Evolutionary conservation across 2,329 filamentous ascomycete genomes (phyloP), one percentile per base, ranked within the genome.

Genomic region (Scopulariopsis brevicaulis): DNA sequence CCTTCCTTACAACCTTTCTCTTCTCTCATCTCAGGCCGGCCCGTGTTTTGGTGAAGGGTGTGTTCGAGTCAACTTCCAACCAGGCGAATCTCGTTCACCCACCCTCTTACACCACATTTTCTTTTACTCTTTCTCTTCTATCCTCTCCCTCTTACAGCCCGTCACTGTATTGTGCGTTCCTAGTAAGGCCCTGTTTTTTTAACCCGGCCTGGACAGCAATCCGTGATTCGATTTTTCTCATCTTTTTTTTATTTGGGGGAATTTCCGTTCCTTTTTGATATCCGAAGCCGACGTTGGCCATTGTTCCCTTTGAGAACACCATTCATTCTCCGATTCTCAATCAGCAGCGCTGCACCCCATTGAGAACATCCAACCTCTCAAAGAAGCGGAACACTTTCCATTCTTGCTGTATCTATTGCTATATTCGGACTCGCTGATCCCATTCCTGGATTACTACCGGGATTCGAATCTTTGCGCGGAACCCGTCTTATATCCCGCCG

Each of bases 251-350:
- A 3, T 55, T 22, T 22, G 32, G 25, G 32, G 55, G 40, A 4
- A 24, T 25, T 56, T 43, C 48, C 48, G 24, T 53, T 35, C 54
- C 40, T 55, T 51, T 34, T 60, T 37, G 35, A 32, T 59, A 53
- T 58, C 20, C 24, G 22, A 51, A 50, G 50, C 15, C 55, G 18
- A 48, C 24, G 14, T 50, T 34, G 25, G 25, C n/a, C n/a, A 48
- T 55, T 48, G 54, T 28, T 25, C 50, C 25, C 53, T 59, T 48
- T 54, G 48, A 46, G 15, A 46, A 46, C n/a, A 46, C 52, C 51
- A 54, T 59, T 58, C 57, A 53, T 32, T 32, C 43, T 52, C 22
- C 22, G 28, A 1, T 24, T 24, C 46, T 50, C 46, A 50, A 50
- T 24, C 11, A 50, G 20, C 46, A 14, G 12, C 20, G 46, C 46